Evolutionary conservation across 345 rosid genomes (phyloP).

Genomic region (Toxicodendron radicans): DNA sequence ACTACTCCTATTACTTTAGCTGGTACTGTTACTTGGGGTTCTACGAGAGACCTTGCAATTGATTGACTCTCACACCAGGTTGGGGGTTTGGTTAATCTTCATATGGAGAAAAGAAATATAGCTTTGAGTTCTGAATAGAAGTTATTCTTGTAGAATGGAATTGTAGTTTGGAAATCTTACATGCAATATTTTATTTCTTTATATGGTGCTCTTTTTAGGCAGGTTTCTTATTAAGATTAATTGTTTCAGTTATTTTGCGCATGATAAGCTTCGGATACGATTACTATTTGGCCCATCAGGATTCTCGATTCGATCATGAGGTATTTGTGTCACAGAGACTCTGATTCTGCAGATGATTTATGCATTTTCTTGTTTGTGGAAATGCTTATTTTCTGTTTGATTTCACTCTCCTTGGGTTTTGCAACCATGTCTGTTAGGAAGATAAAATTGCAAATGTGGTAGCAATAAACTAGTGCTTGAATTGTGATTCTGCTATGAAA

Average conservation of each 20-base stretch:
- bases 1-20: background rate
- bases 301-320: conserved; percentile 68
- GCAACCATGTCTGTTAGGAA: background rate
- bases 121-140: background rate
- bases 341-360: background rate
- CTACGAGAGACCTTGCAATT: too few species aligned
- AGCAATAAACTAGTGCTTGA: background rate
- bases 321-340: conserved; percentile 30
- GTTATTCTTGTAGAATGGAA: background rate
- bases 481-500: background rate
- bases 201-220: background rate
- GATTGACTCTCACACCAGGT: background rate
- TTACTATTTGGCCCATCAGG: conserved; percentile 67
- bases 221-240: background rate
- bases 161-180: background rate
- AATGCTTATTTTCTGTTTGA: conserved; percentile 1
- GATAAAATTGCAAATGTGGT: background rate
- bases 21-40: too few species aligned
- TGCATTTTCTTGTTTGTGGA: background rate
- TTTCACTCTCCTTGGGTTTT: conserved; percentile 4
- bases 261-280: conserved; percentile 96
- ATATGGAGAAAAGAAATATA: too few species aligned
- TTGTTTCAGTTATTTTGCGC: conserved; percentile 66
- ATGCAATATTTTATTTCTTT: background rate
- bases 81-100: too few species aligned